Conservation (phyloP, 2,329 filamentous ascomycete genomes). For the Cladorrhinum sp. region DNA sequence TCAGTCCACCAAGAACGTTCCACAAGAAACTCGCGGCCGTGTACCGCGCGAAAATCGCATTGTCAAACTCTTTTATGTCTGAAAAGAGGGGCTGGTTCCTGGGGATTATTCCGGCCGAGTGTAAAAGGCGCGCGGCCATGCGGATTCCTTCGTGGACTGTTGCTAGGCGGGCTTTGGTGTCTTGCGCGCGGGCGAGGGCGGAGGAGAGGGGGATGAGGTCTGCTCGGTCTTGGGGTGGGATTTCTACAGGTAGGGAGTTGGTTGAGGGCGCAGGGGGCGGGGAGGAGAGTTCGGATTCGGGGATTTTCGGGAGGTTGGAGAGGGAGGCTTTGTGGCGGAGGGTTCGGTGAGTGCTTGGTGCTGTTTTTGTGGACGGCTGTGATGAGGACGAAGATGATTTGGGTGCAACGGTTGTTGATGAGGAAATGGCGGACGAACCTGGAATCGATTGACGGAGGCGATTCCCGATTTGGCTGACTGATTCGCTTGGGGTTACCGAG, state of each 20-base stretch:
- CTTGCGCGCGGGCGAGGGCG: not conserved
- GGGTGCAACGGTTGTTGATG: not conserved
- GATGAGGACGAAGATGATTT: not conserved
- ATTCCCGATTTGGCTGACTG: not conserved
- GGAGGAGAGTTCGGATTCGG: not conserved
- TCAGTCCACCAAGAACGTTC: not conserved
- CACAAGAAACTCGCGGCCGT: not conserved
- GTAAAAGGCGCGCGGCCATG: not conserved
- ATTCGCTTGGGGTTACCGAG: not conserved
- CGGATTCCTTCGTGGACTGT: not conserved
- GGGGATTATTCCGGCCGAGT: not conserved
- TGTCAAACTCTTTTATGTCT: conserved; percentile 5
- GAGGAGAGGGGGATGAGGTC: not conserved
- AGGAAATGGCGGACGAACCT: not conserved
- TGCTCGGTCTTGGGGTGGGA: not conserved
- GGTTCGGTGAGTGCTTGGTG: not conserved
- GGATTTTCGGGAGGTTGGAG: not conserved
- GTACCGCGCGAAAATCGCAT: not conserved
- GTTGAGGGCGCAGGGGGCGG: not conserved
- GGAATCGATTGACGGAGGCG: not conserved
- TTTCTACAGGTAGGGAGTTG: no score
- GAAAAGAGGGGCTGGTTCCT: not conserved
- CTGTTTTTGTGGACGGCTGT: not conserved
- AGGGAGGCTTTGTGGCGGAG: not conserved
- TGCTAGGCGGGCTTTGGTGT: not conserved